phyloP scores from a whole-genome alignment of 1,284 basidiomycete genomes.

The Ustilago esculenta region DNA sequence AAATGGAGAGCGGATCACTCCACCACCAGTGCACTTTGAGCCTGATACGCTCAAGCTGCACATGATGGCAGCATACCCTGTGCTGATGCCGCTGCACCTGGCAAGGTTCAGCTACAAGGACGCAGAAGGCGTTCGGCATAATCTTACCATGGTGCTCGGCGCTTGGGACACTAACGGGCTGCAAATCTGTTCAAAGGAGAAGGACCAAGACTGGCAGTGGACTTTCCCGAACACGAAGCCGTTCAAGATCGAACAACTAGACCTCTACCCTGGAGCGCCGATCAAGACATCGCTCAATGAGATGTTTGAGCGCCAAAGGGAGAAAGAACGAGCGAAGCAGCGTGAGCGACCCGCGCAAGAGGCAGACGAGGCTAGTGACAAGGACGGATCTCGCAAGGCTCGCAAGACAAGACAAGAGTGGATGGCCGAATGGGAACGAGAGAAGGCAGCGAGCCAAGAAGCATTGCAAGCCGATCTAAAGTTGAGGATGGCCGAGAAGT shows the following conservation, averaged over 20 bases:
- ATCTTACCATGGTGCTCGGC: conserved; percentile 33
- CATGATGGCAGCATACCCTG: conserved; percentile 41
- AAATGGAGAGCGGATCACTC: conserved; percentile 22
- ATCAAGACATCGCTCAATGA: conserved; percentile 28
- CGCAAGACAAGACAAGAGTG: conserved; percentile 15
- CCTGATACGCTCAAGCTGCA: conserved; percentile 37
- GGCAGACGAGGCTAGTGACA: background rate
- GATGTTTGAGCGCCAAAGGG: conserved; percentile 17
- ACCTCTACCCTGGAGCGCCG: conserved; percentile 29
- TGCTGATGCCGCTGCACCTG: conserved; percentile 46
- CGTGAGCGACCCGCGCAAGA: conserved; percentile 2
- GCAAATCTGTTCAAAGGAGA: conserved; percentile 38
- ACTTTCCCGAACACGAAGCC: conserved; percentile 6
- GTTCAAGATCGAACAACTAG: conserved; percentile 17
- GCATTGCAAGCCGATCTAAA: conserved; percentile 9
- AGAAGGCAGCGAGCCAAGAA: background rate
- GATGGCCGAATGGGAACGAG: conserved; percentile 9
- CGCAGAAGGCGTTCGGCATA: conserved; percentile 4
- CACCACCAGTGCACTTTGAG: conserved; percentile 32
- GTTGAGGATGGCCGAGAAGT: conserved; percentile 25
- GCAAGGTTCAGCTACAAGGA: conserved; percentile 34
- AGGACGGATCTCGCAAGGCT: background rate
- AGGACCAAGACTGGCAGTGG: conserved; percentile 32
- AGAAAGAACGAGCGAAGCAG: conserved; percentile 6
- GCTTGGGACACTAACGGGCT: conserved; percentile 35